Evolutionary conservation across 495 filamentous ascomycete species (phyloP).

Genomic region (Chlorociboria aeruginascens): DNA sequence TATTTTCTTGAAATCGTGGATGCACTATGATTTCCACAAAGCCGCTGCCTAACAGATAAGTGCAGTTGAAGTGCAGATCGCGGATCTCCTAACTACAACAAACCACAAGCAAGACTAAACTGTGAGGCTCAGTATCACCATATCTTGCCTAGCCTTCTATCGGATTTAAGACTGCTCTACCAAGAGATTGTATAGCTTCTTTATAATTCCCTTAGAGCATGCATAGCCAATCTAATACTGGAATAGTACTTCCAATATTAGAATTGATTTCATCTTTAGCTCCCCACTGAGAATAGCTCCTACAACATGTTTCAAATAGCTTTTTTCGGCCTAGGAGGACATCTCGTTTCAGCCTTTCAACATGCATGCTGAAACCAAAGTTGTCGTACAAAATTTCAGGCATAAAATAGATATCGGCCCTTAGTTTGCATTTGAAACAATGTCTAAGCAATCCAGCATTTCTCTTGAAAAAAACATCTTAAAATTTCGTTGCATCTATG

Average conservation of each 20-base stretch:
- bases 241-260: conserved; percentile 21
- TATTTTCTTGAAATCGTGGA: not conserved
- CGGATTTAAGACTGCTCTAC: not conserved
- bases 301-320: conserved; percentile 10
- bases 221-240: not conserved
- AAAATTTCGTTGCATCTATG: not conserved
- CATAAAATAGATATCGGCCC: not conserved
- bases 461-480: not conserved
- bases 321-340: conserved; percentile 9
- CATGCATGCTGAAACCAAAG: not conserved
- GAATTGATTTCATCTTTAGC: conserved; percentile 11
- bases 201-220: not conserved
- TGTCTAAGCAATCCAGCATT: not conserved
- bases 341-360: not conserved
- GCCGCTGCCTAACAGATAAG: not conserved
- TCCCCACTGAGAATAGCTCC: conserved; percentile 15
- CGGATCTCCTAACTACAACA: not conserved
- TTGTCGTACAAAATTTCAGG: not conserved
- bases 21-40: not conserved
- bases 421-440: not conserved
- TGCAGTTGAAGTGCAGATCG: not conserved
- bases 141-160: not conserved
- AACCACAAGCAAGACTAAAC: not conserved
- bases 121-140: not conserved
- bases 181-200: not conserved